Percentiles rank a stretch among this genome's conserved stretches.
These are phyloP conservation scores for Ophioceras dolichostomum DNA, from an alignment of 2,329 filamentous ascomycete genomes.

Conservation along the genomic window DNA sequence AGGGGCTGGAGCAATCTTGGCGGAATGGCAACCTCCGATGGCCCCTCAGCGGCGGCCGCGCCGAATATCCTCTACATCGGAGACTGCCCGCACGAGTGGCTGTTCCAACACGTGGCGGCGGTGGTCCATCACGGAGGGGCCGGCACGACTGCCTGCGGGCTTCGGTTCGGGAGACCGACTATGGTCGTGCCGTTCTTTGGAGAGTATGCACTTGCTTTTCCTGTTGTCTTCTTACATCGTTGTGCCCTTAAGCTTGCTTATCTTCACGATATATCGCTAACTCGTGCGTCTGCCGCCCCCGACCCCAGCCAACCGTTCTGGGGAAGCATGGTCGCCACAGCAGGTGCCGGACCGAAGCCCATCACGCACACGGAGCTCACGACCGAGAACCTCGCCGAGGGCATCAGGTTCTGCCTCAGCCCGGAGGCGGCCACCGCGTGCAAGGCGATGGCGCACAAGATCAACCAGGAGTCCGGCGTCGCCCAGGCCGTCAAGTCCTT, in stretches of 20 bases:
- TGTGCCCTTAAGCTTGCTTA: background rate
- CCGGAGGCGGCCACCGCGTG: constrained; percentile 6
- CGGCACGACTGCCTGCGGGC: constrained; percentile 41
- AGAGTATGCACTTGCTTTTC: constrained; percentile 10
- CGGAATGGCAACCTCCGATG: no score
- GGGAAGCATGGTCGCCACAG: constrained; percentile 25
- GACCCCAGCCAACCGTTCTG: constrained; percentile 25
- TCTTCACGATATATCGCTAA: no score
- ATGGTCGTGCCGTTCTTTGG: constrained; percentile 39
- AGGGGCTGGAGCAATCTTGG: background rate
- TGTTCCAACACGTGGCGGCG: constrained; percentile 38
- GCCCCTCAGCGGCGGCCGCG: background rate
- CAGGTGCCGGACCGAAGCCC: constrained; percentile 26
- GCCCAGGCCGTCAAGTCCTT: constrained; percentile 26
- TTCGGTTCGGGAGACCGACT: constrained; percentile 35
- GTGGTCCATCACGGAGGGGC: constrained; percentile 47
- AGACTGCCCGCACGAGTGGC: constrained; percentile 43
- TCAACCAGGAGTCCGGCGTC: constrained; percentile 23
- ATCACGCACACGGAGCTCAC: constrained; percentile 22
- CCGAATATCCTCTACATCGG: constrained; percentile 32
- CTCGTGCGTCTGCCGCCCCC: no score
- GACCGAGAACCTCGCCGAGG: constrained; percentile 20
- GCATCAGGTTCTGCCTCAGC: constrained; percentile 20
- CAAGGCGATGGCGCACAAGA: constrained; percentile 8
- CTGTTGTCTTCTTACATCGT: background rate